Base-by-base conservation (phyloP, 306 rosid species). In the Vachellia collinsii region DNA sequence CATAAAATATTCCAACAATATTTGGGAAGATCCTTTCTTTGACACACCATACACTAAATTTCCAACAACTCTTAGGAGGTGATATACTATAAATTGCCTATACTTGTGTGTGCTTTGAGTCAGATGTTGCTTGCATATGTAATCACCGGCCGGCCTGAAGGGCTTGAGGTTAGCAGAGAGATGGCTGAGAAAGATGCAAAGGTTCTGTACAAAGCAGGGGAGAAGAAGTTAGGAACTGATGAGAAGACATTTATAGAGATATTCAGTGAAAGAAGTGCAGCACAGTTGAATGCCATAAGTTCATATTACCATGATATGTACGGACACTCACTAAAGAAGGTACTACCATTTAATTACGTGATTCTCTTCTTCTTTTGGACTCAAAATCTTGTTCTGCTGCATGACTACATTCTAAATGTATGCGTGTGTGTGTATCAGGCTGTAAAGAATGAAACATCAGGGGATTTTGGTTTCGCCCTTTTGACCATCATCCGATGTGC, bases 401-500 rank as follows among this genome's bases (percentile, higher is more conserved):
- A 83, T 73, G 80, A 29, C 78, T 70, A 54, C 67, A 29, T 64
- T 70, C 34, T 29, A 29, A 29, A 29, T 29, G 58, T 59, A 47
- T 43, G 9, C 37, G 19, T 81, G 62, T 64, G 44, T 48, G 13
- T 38, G 11, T 79, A 42, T 81, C 89, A 94, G 94, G 94, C 89
- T 8, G 44, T 92, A n/a, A 89, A 85, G 86, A 89, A 87, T 0
- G 97, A 94, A 86, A 90, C 97, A 7, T 89, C 94, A 0, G 98
- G 97, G 56, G 23, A 70, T 47, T 92, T 94, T 42, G 88, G 79
- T 80, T 56, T 71, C 44, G 97, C 90, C 53, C 97, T 94, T 70
- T 12, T 84, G 81, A 87, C 94, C 62, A 90, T 94, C 54, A 37
- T 92, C 81, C 88, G 44, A 71, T 89, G 94, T 44, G 83, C 96